Percentiles rank a stretch among this genome's conserved stretches.
These are phyloP conservation scores for Setaria italica DNA, from an alignment of 202 grass and related monocot genomes.

Conservation along the genomic window DNA sequence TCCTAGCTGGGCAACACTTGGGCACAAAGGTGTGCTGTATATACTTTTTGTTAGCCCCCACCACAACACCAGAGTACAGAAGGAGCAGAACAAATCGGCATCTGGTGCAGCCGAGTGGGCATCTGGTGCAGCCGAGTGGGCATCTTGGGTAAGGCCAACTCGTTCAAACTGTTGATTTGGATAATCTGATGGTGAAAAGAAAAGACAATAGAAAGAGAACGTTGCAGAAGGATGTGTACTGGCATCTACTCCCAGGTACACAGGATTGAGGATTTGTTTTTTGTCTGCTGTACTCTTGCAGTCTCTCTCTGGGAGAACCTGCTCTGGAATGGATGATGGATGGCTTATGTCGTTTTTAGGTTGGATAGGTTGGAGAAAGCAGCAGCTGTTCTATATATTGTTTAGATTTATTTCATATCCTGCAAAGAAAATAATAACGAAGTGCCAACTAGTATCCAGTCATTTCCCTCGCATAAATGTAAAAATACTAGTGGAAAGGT, in stretches of 20 bases:
- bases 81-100: conserved; percentile 22
- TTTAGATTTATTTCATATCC: conserved; percentile 11
- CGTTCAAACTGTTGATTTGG: conserved; percentile 37
- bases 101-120: conserved; percentile 14
- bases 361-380: neutral
- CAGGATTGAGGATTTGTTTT: conserved; percentile 27
- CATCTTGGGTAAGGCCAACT: conserved; percentile 33
- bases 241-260: conserved; percentile 9
- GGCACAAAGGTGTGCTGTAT: conserved; percentile 25
- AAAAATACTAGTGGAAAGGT: neutral
- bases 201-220: conserved; percentile 20
- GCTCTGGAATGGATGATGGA: conserved; percentile 1
- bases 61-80: conserved; percentile 37
- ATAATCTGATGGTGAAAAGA: conserved; percentile 23
- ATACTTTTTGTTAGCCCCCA: conserved; percentile 40
- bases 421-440: neutral
- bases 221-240: conserved; percentile 26
- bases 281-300: conserved; percentile 23
- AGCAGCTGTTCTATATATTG: neutral
- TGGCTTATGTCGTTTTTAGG: neutral
- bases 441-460: neutral
- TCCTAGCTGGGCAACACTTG: conserved; percentile 41
- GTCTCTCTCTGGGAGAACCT: neutral
- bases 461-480: neutral
- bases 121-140: conserved; percentile 29